Base-by-base conservation (phyloP, 2,329 filamentous ascomycete species). In the Claviceps pazoutovae region DNA sequence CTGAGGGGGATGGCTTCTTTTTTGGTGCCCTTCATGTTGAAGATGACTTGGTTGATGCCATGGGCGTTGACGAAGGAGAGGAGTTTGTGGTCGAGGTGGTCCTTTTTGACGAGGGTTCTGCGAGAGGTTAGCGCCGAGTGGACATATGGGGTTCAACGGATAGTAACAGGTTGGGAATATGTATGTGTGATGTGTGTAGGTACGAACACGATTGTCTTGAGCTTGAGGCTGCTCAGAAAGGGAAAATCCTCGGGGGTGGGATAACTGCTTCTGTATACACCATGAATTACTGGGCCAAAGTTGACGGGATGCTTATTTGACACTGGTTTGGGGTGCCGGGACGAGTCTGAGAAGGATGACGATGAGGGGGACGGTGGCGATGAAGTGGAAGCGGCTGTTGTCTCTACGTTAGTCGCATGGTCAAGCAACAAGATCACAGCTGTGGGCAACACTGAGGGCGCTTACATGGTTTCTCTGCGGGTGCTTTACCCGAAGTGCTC, bases 1-100 rank as follows among this genome's bases (percentile, higher is more conserved):
- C 73, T 66, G 7, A 79, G 63, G 0, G 84, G 78, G 38, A 88
- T 88, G 8, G 75, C 75, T 51, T 83, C 74, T 59, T 90, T 89
- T 67, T 96, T 95, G 58, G 94, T 95, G n/a, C 89, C 85, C 55
- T 83, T 79, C 73, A 96, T 86, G 58, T 83, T 78, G 61, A 95
- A 84, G 43, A 86, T 74, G 57, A 82, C 72, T 59, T 94, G 88
- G 45, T 75, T 75, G 61, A 95, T 91, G 55, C 74, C 74, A 58
- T 84, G 80, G 5, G 71, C 66, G 39, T 72, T 63, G 58, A 94
- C 78, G 62, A 93, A 95, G 2, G 68, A 62, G 21, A 71, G 62
- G 50, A 80, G 78, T 0, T 72, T 74, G 3, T 73, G 65, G 8
- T 72, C 68, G 4, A 73, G 68, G 16, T 78, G 72, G 3, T 84